Conservation (phyloP, 345 rosid genomes). For the Ailanthus altissimus region DNA sequence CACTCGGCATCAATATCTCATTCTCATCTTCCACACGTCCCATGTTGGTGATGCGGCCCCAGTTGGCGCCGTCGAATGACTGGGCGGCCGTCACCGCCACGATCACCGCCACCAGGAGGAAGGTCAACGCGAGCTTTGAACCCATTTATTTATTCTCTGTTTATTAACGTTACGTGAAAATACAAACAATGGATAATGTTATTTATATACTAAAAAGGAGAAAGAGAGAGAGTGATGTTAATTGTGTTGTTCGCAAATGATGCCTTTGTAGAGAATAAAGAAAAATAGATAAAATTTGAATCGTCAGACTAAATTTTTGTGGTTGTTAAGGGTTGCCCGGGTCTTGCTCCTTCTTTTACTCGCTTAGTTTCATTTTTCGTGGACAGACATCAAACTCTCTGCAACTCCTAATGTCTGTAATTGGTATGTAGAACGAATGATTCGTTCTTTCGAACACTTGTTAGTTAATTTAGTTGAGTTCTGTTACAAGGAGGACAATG, state of each 20-base stretch:
- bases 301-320: constrained; percentile 19
- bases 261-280: background rate
- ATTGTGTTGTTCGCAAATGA: background rate
- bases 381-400: background rate
- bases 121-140: constrained; percentile 35
- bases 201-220: too few species aligned
- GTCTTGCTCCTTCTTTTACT: constrained; percentile 17
- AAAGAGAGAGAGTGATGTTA: background rate
- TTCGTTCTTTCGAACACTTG: background rate
- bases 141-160: constrained; percentile 31
- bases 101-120: constrained; percentile 36
- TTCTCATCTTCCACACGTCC: constrained; percentile 21
- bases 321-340: constrained; percentile 35
- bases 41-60: constrained; percentile 15
- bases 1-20: constrained; percentile 44
- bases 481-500: too few species aligned
- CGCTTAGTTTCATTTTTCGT: background rate
- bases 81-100: background rate
- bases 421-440: background rate
- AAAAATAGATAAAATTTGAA: background rate
- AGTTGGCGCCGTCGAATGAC: background rate
- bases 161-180: background rate
- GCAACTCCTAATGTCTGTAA: background rate
- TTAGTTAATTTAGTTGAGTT: too few species aligned
- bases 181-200: background rate